Conservation (phyloP, 129 eudicot genomes). For the Rutidosis leptorrhynchoides region DNA sequence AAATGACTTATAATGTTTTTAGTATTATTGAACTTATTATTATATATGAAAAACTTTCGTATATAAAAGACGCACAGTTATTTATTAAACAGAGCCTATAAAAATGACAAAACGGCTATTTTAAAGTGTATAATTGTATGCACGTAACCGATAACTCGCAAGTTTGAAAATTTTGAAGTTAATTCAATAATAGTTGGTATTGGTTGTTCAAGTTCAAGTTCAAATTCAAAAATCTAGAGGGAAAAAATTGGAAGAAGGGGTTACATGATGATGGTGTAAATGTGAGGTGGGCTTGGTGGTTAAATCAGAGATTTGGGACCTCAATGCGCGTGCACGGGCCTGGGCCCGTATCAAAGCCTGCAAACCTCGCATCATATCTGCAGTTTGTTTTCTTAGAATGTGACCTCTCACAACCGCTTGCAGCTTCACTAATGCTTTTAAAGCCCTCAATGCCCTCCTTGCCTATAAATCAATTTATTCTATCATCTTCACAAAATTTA, state of each 20-base stretch:
- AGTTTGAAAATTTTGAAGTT: no score
- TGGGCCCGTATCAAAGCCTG: constrained; percentile 69
- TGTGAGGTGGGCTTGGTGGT: constrained; percentile 42
- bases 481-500: no score
- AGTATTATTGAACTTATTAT: no score
- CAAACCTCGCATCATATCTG: constrained; percentile 52
- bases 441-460: constrained; percentile 77
- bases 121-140: no score
- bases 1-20: no score
- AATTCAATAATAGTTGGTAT: background rate
- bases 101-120: no score
- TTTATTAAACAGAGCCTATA: no score
- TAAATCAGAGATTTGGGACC: constrained; percentile 44
- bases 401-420: constrained; percentile 92
- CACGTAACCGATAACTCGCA: no score
- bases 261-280: constrained; percentile 46
- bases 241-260: constrained; percentile 7
- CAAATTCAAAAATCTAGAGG: constrained; percentile 19
- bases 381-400: constrained; percentile 64
- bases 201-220: background rate
- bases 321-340: constrained; percentile 53
- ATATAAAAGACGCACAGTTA: no score
- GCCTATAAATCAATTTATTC: constrained; percentile 39
- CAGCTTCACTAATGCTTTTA: constrained; percentile 77
- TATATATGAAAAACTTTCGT: no score